Conservation (phyloP, 176 grass and related monocot species). For the Dactylis glomerata region DNA sequence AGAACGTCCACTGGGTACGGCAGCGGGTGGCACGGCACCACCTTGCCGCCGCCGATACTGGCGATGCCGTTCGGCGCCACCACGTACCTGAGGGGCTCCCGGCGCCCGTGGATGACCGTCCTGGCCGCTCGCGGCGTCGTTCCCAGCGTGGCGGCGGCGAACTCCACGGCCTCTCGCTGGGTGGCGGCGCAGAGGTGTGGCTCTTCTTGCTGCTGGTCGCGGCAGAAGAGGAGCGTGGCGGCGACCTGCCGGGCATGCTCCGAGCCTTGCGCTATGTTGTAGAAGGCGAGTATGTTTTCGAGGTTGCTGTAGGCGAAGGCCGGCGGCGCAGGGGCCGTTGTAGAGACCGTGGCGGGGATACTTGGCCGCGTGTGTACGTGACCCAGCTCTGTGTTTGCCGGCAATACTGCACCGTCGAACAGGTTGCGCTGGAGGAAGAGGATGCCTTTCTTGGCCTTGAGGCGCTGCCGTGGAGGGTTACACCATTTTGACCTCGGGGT, state of each 20-base stretch:
- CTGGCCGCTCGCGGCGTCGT: not conserved
- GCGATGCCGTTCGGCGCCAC: not conserved
- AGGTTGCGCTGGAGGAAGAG: not conserved
- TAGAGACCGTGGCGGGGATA: not conserved
- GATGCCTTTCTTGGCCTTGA: not conserved
- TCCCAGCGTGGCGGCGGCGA: not conserved
- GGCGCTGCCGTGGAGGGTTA: not conserved
- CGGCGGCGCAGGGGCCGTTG: not conserved
- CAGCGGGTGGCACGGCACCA: not conserved
- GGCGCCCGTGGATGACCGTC: not conserved
- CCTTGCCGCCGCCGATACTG: not conserved
- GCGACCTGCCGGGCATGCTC: not conserved
- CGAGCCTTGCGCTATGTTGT: not conserved
- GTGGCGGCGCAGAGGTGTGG: not conserved
- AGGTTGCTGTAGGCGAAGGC: not conserved
- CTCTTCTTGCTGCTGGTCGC: not conserved
- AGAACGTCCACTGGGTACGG: not conserved
- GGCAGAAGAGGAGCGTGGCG: not conserved
- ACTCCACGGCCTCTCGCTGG: not conserved
- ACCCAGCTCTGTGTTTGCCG: not conserved
- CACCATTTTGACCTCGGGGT: not conserved
- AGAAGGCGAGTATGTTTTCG: not conserved
- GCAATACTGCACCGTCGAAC: not conserved
- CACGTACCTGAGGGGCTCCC: not conserved
- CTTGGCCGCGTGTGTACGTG: not conserved